Evolutionary conservation across 169 alveolate genomes (phyloP), one percentile per base, ranked within the genome.

Genomic region (Plasmodium vivax): DNA sequence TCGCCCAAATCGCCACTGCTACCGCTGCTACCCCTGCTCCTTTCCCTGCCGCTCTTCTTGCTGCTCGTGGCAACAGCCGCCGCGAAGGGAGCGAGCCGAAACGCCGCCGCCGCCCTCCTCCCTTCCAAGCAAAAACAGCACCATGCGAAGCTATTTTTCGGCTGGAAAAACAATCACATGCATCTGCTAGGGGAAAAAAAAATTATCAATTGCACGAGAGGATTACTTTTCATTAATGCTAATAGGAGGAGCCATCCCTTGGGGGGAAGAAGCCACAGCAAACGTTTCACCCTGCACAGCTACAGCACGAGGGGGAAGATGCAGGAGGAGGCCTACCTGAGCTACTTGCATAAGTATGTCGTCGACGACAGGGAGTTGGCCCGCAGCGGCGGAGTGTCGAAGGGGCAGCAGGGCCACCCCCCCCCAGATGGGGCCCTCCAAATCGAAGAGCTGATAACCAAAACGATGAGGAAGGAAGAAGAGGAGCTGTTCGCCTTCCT

Each of bases 401-500:
- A 51, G 10, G 82, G 19, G 58, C 43, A 12, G 34, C 32, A 1
- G 23, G 41, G 56, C 2, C 8, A 75, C n/a, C 77, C 4, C 36
- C 36, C 16, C 58, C 38, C 83, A 14, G 47, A 62, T 23, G 75
- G 71, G 19, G 75, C 7, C 6, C 36, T 71, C 16, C 79, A 90
- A 19, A 80, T 90, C 23, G 90, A 90, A 58, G 82, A 19, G n/a
- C 8, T 90, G 7, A 90, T 90, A 32, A 47, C 32, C 8, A 47
- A 79, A 23, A 81, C 36, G 0, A 79, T 90, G 30, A 58, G 84
- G 47, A 80, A 79, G 23, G 83, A 81, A 80, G 94, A 90, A 90
- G 43, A 80, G 41, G 83, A 90, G 8, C 30, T 90, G 79, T 90
- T 90, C 73, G 83, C 81, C 1, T 90, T 90, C 82, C 74, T 90